These are phyloP conservation scores for Chaetomiaceae sp. DNA, from an alignment of 2,329 filamentous ascomycete genomes.

Conservation along the genomic window DNA sequence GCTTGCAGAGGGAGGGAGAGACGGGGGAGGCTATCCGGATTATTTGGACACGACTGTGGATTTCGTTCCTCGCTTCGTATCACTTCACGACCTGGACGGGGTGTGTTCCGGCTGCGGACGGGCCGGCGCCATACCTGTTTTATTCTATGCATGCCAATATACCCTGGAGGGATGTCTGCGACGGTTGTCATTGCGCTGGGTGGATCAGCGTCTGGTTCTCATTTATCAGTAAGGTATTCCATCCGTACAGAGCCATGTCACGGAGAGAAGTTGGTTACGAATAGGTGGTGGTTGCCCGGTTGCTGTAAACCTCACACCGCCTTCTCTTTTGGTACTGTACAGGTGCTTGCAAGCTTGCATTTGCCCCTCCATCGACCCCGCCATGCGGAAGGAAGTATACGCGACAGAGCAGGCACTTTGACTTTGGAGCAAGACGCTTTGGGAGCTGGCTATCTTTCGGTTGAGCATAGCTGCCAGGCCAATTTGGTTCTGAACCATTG, in stretches of 20 bases:
- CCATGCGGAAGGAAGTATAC: neutral
- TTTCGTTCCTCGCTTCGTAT: conserved; percentile 4
- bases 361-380: conserved; percentile 1
- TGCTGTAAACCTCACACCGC: conserved; percentile 6
- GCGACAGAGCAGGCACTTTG: too few relatives aligned
- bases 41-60: neutral
- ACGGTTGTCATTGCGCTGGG: too few relatives aligned
- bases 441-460: too few relatives aligned
- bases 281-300: neutral
- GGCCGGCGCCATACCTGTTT: conserved; percentile 1
- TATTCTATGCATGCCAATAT: conserved; percentile 13
- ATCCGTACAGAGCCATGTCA: too few relatives aligned
- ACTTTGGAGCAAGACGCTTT: too few relatives aligned
- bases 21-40: neutral
- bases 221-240: too few relatives aligned
- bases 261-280: too few relatives aligned
- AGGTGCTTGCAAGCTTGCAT: neutral
- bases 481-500: too few relatives aligned
- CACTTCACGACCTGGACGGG: conserved; percentile 10
- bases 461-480: too few relatives aligned
- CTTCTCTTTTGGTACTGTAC: too few relatives aligned
- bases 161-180: conserved; percentile 12
- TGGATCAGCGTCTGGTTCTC: too few relatives aligned
- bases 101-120: neutral
- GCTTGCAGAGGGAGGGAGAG: neutral